Conservation (phyloP, 805 yeast species). For the Lachancea thermotolerans region DNA sequence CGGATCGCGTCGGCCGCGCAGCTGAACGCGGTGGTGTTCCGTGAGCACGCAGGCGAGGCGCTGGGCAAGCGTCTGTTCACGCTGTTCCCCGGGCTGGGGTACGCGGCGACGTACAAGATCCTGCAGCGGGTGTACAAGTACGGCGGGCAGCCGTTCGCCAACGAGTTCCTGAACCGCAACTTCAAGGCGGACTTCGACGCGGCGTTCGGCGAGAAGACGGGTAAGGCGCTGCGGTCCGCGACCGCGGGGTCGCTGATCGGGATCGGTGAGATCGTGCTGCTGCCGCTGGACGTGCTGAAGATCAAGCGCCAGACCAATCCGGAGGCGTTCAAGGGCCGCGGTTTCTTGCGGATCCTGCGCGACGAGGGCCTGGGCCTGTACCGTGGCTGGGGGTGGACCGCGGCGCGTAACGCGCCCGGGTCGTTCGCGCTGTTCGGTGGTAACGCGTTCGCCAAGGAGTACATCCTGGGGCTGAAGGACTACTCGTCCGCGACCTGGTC, state of each 20-base stretch:
- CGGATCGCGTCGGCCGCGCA: conserved; percentile 56
- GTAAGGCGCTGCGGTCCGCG: conserved; percentile 95
- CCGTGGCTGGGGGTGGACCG: conserved; percentile 99
- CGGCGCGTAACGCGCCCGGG: conserved; percentile 99
- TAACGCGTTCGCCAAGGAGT: conserved; percentile 97
- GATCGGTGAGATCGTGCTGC: conserved; percentile 91
- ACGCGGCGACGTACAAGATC: conserved; percentile 95
- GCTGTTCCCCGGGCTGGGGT: conserved; percentile 95
- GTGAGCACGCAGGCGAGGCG: conserved; percentile 68
- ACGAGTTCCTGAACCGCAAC: conserved; percentile 78
- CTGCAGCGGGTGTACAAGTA: conserved; percentile 96
- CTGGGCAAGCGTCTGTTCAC: conserved; percentile 67
- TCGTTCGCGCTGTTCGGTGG: conserved; percentile 97
- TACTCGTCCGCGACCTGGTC: conserved; percentile 89
- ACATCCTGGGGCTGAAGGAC: conserved; percentile 77
- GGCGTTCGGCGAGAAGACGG: conserved; percentile 85
- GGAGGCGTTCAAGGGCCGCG: conserved; percentile 98
- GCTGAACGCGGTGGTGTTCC: conserved; percentile 81
- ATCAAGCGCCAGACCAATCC: conserved; percentile 99
- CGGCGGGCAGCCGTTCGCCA: conserved; percentile 99
- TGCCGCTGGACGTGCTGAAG: conserved; percentile 94
- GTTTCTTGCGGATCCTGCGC: conserved; percentile 72
- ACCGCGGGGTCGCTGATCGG: conserved; percentile 97
- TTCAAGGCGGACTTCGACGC: conserved; percentile 64
- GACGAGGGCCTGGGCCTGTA: conserved; percentile 94